Percentiles rank a stretch among this genome's conserved stretches.
phyloP scores from a whole-genome alignment of 2,329 filamentous ascomycete genomes.

The Claviceps quebecensis region DNA sequence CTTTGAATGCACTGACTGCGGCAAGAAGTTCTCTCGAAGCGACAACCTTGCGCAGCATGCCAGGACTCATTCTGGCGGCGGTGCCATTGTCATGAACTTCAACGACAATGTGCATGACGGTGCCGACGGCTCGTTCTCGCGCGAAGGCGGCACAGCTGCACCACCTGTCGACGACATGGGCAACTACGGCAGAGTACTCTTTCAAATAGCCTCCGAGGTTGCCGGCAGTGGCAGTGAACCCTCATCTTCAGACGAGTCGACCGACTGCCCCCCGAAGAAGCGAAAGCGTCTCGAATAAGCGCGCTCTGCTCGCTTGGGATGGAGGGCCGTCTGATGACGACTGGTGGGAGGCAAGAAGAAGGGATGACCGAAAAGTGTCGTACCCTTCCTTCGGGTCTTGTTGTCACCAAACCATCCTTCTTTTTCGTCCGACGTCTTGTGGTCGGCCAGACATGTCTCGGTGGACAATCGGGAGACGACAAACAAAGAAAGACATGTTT shows the following conservation, averaged over 20 bases:
- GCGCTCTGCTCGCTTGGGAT: not conserved
- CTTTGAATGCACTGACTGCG: conserved; percentile 93
- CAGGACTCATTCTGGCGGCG: conserved; percentile 70
- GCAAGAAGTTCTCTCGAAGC: conserved; percentile 97
- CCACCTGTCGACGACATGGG: conserved; percentile 46
- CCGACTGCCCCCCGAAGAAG: conserved; percentile 38
- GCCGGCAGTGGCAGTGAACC: conserved; percentile 49
- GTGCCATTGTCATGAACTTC: conserved; percentile 82
- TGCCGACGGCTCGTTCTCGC: conserved; percentile 35
- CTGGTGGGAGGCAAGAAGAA: too few species aligned
- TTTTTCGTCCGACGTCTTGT: not conserved
- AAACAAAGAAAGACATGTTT: conserved; percentile 22
- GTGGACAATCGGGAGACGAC: conserved; percentile 17
- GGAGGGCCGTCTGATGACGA: too few species aligned
- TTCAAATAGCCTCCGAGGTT: conserved; percentile 63
- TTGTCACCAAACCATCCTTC: not conserved
- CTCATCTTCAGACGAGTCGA: conserved; percentile 37
- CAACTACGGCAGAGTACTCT: conserved; percentile 62
- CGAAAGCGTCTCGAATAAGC: conserved; percentile 62
- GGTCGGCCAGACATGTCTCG: conserved; percentile 15
- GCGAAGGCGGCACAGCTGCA: conserved; percentile 28
- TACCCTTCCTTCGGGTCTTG: not conserved
- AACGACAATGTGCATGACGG: conserved; percentile 56
- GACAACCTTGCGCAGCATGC: conserved; percentile 96
- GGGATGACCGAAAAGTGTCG: too few species aligned